Conservation (phyloP, 2,329 filamentous ascomycete species). For the Teratosphaeria destructans region DNA sequence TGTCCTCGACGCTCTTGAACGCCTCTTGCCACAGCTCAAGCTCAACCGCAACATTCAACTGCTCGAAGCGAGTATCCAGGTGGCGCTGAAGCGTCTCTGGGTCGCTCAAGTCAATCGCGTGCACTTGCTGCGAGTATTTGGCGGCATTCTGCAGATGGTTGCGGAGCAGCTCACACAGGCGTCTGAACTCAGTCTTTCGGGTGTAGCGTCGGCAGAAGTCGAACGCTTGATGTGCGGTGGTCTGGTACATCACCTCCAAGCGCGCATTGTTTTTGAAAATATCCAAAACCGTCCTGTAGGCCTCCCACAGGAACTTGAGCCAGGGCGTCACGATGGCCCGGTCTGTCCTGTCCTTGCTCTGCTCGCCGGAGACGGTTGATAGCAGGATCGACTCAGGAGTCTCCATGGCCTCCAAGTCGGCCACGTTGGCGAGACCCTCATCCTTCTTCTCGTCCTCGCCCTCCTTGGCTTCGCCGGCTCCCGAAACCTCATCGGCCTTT, state of each 20-base stretch:
- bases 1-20: conserved; percentile 98
- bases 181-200: conserved; percentile 97
- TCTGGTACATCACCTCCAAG: conserved; percentile 95
- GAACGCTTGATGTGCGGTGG: conserved; percentile 94
- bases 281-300: conserved; percentile 94
- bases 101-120: conserved; percentile 97
- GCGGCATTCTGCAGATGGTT: conserved; percentile 98
- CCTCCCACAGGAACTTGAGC: conserved; percentile 99
- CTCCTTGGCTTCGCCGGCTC: conserved; percentile 66
- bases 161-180: conserved; percentile 92
- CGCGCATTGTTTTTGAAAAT: conserved; percentile 99
- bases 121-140: conserved; percentile 98
- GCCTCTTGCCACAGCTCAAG: conserved; percentile 98
- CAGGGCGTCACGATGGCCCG: conserved; percentile 96
- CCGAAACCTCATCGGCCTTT: conserved; percentile 92
- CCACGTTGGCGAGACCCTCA: conserved; percentile 61
- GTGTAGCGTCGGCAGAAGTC: conserved; percentile 98
- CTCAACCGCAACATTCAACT: conserved; percentile 95
- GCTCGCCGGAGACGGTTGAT: conserved; percentile 94
- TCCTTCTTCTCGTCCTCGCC: conserved; percentile 68
- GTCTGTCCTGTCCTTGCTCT: conserved; percentile 93
- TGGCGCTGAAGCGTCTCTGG: conserved; percentile 95
- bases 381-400: conserved; percentile 97
- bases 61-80: conserved; percentile 94
- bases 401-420: conserved; percentile 93